Percentiles rank a stretch among this genome's conserved stretches.
phyloP scores from a whole-genome alignment of 371 early-diverging fungal genomes.

The Synchytrium microbalum region DNA sequence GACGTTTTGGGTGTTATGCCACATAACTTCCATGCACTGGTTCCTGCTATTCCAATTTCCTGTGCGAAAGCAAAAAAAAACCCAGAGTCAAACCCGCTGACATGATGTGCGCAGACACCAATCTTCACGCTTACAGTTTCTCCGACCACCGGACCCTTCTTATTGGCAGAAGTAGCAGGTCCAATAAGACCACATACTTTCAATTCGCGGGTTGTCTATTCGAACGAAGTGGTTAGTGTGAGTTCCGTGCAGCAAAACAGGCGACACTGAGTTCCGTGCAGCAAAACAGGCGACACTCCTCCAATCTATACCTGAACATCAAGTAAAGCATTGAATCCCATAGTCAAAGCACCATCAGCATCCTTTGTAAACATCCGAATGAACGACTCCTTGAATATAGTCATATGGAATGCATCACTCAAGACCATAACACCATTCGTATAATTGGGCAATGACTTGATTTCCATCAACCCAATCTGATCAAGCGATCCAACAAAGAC shows the following conservation, averaged over 20 bases:
- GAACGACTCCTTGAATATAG: slow-evolving; percentile 95
- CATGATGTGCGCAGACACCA: neutral
- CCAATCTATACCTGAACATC: slow-evolving; percentile 70
- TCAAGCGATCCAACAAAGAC: slow-evolving; percentile 91
- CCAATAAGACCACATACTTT: slow-evolving; percentile 95
- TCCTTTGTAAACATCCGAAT: slow-evolving; percentile 88
- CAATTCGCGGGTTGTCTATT: slow-evolving; percentile 83
- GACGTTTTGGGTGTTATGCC: slow-evolving; percentile 81
- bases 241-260: too few relatives aligned
- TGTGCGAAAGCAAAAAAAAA: slow-evolving; percentile 4
- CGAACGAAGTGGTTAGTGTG: neutral
- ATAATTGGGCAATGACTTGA: slow-evolving; percentile 86
- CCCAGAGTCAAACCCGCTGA: neutral
- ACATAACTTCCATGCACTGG: slow-evolving; percentile 92
- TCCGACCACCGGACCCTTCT: slow-evolving; percentile 84
- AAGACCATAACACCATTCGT: slow-evolving; percentile 97
- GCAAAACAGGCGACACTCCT: slow-evolving; percentile 1
- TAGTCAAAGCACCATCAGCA: slow-evolving; percentile 73
- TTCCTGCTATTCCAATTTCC: slow-evolving; percentile 95
- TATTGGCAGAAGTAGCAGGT: slow-evolving; percentile 82
- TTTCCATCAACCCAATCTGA: slow-evolving; percentile 95
- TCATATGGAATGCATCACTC: slow-evolving; percentile 92
- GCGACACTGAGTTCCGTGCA: neutral
- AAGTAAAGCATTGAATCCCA: slow-evolving; percentile 98
- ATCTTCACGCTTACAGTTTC: slow-evolving; percentile 55